phyloP scores from a whole-genome alignment of 1,284 basidiomycete genomes.

The Apiotrichum akiyoshidainum region DNA sequence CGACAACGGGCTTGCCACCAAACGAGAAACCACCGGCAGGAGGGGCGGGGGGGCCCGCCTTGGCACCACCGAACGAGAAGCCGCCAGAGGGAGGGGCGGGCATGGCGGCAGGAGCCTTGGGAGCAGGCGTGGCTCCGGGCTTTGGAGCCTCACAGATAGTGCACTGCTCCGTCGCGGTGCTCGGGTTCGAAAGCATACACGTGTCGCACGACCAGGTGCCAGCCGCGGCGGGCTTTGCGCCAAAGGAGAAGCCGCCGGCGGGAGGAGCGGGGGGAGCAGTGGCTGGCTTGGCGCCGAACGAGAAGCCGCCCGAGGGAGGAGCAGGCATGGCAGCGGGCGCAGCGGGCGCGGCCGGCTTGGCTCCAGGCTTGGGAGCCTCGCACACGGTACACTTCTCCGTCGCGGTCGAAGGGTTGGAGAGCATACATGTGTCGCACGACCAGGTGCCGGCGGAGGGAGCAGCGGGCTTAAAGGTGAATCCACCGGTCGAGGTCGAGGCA shows the following conservation, averaged over 20 bases:
- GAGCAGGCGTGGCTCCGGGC: background rate
- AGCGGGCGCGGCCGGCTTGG: background rate
- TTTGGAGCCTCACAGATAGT: slow-evolving; percentile 55
- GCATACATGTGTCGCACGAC: slow-evolving; percentile 55
- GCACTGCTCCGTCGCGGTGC: slow-evolving; percentile 54
- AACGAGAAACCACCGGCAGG: slow-evolving; percentile 14
- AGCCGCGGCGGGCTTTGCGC: slow-evolving; percentile 9
- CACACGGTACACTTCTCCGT: slow-evolving; percentile 58
- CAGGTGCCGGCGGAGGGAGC: slow-evolving; percentile 37
- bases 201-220: slow-evolving; percentile 53
- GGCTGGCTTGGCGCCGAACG: slow-evolving; percentile 1
- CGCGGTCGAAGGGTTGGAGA: slow-evolving; percentile 54
- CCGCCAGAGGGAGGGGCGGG: slow-evolving; percentile 9
- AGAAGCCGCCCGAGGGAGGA: slow-evolving; percentile 9
- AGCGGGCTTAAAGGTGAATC: slow-evolving; percentile 5
- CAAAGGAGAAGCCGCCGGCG: slow-evolving; percentile 14
- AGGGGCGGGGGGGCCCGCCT: slow-evolving; percentile 1
- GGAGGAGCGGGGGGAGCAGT: slow-evolving; percentile 1
- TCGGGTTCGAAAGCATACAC: slow-evolving; percentile 56
- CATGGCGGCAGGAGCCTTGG: background rate
- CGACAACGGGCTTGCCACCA: slow-evolving; percentile 15
- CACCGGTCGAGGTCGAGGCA: background rate
- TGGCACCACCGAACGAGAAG: slow-evolving; percentile 2
- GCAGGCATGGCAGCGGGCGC: slow-evolving; percentile 1
- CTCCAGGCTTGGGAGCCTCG: slow-evolving; percentile 49